Percentiles rank a stretch among this genome's conserved stretches.
Evolutionary conservation across 2,329 filamentous ascomycete species (phyloP).

Genomic region (Dendryphion nanum): DNA sequence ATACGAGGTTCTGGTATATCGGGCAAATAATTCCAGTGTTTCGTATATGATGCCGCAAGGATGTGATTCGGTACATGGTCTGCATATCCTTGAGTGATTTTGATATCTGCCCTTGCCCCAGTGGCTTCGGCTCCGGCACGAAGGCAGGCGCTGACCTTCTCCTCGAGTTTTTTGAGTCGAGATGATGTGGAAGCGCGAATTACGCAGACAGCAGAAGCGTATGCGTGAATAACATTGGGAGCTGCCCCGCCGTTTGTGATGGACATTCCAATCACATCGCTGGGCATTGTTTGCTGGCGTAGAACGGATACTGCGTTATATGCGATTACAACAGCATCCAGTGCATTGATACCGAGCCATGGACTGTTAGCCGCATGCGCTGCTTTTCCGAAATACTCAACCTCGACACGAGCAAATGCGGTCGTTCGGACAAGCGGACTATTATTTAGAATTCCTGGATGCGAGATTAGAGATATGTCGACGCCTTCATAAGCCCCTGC

Average conservation of each 20-base stretch:
- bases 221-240: slow-evolving; percentile 43
- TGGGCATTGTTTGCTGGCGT: slow-evolving; percentile 40
- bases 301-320: slow-evolving; percentile 32
- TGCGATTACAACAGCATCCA: slow-evolving; percentile 36
- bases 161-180: slow-evolving; percentile 29
- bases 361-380: slow-evolving; percentile 42
- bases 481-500: slow-evolving; percentile 45
- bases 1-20: slow-evolving; percentile 14
- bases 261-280: slow-evolving; percentile 39
- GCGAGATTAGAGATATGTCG: slow-evolving; percentile 33
- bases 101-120: slow-evolving; percentile 12
- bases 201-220: slow-evolving; percentile 38
- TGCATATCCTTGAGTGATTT: slow-evolving; percentile 47
- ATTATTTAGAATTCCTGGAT: slow-evolving; percentile 22
- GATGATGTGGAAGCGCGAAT: slow-evolving; percentile 31
- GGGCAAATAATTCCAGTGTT: slow-evolving; percentile 20
- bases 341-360: slow-evolving; percentile 42
- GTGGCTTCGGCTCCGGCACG: slow-evolving; percentile 50
- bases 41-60: slow-evolving; percentile 41
- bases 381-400: slow-evolving; percentile 22
- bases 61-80: slow-evolving; percentile 57
- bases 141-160: slow-evolving; percentile 43
- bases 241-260: slow-evolving; percentile 28
- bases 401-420: slow-evolving; percentile 13
- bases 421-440: slow-evolving; percentile 19